Percentiles rank a stretch among this genome's conserved stretches.
phyloP scores from a whole-genome alignment of 2,329 filamentous ascomycete genomes.

The Paecilomyces sp. region DNA sequence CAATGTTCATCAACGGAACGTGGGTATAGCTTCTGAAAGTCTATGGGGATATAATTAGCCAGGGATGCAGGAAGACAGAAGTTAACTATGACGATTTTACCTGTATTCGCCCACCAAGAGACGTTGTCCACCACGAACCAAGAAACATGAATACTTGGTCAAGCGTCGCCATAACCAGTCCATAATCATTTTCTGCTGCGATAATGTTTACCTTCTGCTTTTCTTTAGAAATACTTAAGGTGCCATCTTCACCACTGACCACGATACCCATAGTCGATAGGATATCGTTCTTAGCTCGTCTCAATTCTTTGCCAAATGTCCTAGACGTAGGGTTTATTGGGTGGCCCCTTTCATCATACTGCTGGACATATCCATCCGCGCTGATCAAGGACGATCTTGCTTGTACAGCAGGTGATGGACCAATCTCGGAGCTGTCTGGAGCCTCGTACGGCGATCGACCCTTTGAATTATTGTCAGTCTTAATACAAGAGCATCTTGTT shows the following conservation, averaged over 20 bases:
- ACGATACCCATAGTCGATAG: conserved; percentile 43
- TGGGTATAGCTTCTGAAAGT: conserved; percentile 32
- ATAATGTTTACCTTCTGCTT: conserved; percentile 31
- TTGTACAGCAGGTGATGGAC: conserved; percentile 12
- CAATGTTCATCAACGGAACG: conserved; percentile 27
- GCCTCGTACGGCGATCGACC: conserved; percentile 40
- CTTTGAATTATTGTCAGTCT: conserved; percentile 21
- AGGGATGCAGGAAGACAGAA: conserved; percentile 2
- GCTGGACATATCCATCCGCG: conserved; percentile 38
- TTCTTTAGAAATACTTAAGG: conserved; percentile 26
- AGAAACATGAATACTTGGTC: conserved; percentile 35
- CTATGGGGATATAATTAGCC: conserved; percentile 12
- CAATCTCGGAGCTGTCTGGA: conserved; percentile 23
- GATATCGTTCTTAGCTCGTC: conserved; percentile 45
- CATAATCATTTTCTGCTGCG: conserved; percentile 36
- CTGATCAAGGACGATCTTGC: conserved; percentile 19
- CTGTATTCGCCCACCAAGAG: conserved; percentile 30
- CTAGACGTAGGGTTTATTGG: conserved; percentile 39
- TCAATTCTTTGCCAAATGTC: conserved; percentile 29
- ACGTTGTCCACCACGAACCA: conserved; percentile 36
- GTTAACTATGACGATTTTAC: conserved; percentile 15
- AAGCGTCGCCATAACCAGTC: conserved; percentile 32
- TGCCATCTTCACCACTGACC: conserved; percentile 34
- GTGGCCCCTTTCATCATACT: conserved; percentile 42
- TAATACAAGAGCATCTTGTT: background rate